These are phyloP conservation scores for Leccinum solheimii DNA, from an alignment of 1,284 basidiomycete genomes.

Conservation along the genomic window DNA sequence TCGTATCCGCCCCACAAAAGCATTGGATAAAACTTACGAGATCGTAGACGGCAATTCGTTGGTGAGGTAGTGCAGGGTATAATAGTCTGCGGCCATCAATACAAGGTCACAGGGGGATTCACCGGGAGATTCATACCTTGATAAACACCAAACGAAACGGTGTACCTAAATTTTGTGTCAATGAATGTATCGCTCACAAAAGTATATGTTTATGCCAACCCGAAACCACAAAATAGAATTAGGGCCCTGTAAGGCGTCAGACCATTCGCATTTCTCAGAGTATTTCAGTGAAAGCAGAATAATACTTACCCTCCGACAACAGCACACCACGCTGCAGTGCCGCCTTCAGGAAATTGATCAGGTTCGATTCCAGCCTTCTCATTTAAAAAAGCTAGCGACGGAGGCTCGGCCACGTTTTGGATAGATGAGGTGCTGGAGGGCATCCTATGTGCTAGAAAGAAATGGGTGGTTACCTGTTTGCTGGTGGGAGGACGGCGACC, in stretches of 20 bases:
- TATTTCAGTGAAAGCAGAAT: background rate
- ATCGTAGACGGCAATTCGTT: slow-evolving; percentile 31
- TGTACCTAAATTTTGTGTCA: slow-evolving; percentile 23
- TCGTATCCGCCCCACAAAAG: background rate
- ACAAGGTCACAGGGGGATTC: background rate
- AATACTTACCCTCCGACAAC: slow-evolving; percentile 27
- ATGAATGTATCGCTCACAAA: background rate
- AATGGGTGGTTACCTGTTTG: background rate
- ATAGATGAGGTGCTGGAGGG: background rate
- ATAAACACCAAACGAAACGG: slow-evolving; percentile 31
- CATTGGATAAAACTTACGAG: slow-evolving; percentile 23
- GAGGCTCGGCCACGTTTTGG: background rate
- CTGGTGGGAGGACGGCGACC: background rate
- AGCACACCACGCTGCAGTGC: slow-evolving; percentile 23
- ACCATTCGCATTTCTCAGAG: background rate
- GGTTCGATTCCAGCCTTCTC: slow-evolving; percentile 9
- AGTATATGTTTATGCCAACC: background rate
- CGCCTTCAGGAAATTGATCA: slow-evolving; percentile 32
- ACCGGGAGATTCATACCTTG: slow-evolving; percentile 30
- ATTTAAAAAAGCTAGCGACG: background rate
- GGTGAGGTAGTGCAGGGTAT: slow-evolving; percentile 33
- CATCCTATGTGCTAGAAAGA: slow-evolving; percentile 8
- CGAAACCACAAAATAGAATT: background rate
- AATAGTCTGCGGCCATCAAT: slow-evolving; percentile 25
- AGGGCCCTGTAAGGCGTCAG: slow-evolving; percentile 19